Evolutionary conservation across 176 grass and related monocot species (phyloP), one percentile per base, ranked within the genome.

Genomic region (Eleusine coracana): DNA sequence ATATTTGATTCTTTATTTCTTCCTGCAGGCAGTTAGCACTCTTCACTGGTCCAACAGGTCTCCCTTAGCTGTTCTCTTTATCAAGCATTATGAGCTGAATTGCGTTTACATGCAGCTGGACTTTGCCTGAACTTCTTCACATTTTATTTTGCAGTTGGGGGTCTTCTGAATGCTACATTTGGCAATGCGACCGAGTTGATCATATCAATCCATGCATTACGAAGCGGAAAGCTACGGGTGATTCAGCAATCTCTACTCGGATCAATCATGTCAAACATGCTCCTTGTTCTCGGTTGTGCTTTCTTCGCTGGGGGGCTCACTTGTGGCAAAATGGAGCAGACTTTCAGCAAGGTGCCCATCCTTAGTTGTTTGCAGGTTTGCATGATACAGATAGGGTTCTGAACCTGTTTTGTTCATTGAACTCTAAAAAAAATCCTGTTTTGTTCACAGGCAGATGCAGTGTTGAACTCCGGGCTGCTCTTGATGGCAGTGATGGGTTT

Each of bases 11-110:
- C 10, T 73, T 23, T 80, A 21, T 28, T 79, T 77, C 51, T 84
- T 78, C 42, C 21, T 86, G 77, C 79, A 93, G 94, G 70, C 94
- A 96, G 27, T 37, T 97, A 80, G 83, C 88, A 73, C 41, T 93
- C 34, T 93, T 89, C 85, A 93, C 94, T 60, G 88, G 94, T 49
- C 86, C 86, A 87, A 93, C 86, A 96, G 94, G 94, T 96, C 60
- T 76, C 31, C 36, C 54, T 75, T 60, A 16, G 69, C 55, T 70
- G 64, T 40, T 68, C 40, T 45, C 76, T 11, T 87, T 79, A 16
- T 56, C 37, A 83, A 81, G n/a, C 39, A 69, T 89, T 86, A 21
- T 71, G 10, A 83, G 76, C 25, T 54, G 6, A 90, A 23, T 76
- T 45, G 23, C 70, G 73, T 74, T 11, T 70, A 14, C 52, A 34